Percentiles rank a stretch among this genome's conserved stretches.
phyloP scores from a whole-genome alignment of 2,329 filamentous ascomycete species.

The Teratosphaeria destructans region DNA sequence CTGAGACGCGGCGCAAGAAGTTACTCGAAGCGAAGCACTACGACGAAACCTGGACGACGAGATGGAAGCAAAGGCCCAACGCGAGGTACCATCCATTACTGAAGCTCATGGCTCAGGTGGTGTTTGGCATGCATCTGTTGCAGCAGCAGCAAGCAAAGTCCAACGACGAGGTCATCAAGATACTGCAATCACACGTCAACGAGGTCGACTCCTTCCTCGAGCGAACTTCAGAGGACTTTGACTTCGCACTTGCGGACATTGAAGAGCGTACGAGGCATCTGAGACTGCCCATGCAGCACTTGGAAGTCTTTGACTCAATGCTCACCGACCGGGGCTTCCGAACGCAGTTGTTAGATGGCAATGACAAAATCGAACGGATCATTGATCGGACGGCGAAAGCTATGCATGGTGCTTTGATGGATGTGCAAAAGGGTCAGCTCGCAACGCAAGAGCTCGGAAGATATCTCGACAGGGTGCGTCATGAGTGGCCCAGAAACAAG shows the following conservation, averaged over 20 bases:
- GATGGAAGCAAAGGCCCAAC: conserved; percentile 65
- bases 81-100: conserved; percentile 78
- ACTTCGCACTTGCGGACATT: conserved; percentile 68
- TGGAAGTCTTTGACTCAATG: conserved; percentile 75
- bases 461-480: conserved; percentile 56
- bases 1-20: conserved; percentile 52
- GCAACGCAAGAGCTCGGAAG: conserved; percentile 65
- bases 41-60: conserved; percentile 59
- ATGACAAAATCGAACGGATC: conserved; percentile 84
- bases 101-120: conserved; percentile 85
- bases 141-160: conserved; percentile 80
- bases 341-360: conserved; percentile 70
- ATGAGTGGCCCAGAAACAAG: conserved; percentile 45
- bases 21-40: conserved; percentile 59
- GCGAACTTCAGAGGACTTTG: conserved; percentile 73
- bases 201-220: conserved; percentile 89
- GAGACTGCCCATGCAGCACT: conserved; percentile 72
- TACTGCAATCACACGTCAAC: conserved; percentile 84
- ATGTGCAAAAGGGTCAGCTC: conserved; percentile 66
- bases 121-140: conserved; percentile 83
- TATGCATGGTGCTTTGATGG: conserved; percentile 67
- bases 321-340: conserved; percentile 76
- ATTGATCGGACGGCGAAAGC: conserved; percentile 65
- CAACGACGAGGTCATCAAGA: conserved; percentile 75
- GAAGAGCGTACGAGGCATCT: conserved; percentile 69